Evolutionary conservation across 495 filamentous ascomycete genomes (phyloP), one percentile per base, ranked within the genome.

Genomic region (Penicillium longicatenatum): DNA sequence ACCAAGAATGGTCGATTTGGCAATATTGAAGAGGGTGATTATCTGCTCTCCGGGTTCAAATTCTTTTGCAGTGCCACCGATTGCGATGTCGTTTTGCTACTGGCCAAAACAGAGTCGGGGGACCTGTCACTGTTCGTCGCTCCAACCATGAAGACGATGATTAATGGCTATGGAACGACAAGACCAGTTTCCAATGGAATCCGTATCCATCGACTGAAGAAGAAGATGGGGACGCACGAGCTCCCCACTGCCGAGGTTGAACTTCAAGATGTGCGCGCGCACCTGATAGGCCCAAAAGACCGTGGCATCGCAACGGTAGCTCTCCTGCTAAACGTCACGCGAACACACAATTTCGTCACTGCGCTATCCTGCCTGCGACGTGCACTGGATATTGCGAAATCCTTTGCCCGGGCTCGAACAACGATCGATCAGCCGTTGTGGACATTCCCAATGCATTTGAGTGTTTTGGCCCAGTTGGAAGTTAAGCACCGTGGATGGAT

Each of bases 11-110:
- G 53, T 29, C 53, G 43, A 16, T 54, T 54, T 50, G 61, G 46
- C 45, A 61, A 29, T 56, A 69, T 20, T 54, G 68, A 42, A 50
- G 69, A 47, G 17, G 70, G 70, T 0, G 66, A 67, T 22, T 73
- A 70, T 42, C 59, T 70, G 21, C 72, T 91, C 50, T 76, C 76
- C 29, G 88, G 88, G 8, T 89, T 88, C 75, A 89, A 90, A 62
- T 90, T 86, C 82, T 90, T 91, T 70, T 88, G 84, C 21, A 85
- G 81, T 4, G 87, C 87, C 0, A 89, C 86, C 6, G 88, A 90
- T 70, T 81, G 84, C 2, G 72, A 89, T 47, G 82, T 88, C 75
- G 74, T 86, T 17, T 73, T 91, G 14, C 72, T 88, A 6, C 79
- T 92, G 3, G 88, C 87, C 21, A 81, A 80, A 57, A 87, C 84